phyloP scores from a whole-genome alignment of 2,329 filamentous ascomycete species.

The Fusarium paranaense region DNA sequence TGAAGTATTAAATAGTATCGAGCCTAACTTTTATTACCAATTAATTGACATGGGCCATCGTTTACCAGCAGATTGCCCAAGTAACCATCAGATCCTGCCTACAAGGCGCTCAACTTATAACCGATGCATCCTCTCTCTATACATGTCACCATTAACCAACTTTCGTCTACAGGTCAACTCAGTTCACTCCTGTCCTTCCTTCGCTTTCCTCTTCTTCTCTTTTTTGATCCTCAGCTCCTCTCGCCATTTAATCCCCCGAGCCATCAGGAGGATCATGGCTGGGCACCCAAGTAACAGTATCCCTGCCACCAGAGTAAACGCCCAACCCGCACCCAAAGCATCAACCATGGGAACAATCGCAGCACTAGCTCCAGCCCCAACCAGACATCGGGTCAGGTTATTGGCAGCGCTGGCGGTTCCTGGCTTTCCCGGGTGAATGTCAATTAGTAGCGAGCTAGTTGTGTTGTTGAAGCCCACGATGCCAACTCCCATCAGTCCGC shows the following conservation, averaged over 20 bases:
- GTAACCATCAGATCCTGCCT: neutral
- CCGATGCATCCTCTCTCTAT: neutral
- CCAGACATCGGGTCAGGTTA: conserved; percentile 66
- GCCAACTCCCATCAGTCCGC: conserved; percentile 59
- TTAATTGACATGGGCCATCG: neutral
- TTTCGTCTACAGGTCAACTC: neutral
- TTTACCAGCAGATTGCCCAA: neutral
- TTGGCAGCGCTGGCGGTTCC: conserved; percentile 67
- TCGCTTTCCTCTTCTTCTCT: conserved; percentile 34
- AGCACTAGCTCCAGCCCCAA: conserved; percentile 65
- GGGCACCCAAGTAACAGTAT: conserved; percentile 56
- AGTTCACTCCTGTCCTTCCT: neutral
- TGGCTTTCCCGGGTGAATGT: conserved; percentile 64
- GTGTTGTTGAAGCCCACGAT: conserved; percentile 67
- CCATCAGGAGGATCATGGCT: conserved; percentile 55
- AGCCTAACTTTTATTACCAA: neutral
- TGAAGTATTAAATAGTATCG: neutral
- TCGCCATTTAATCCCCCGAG: conserved; percentile 58
- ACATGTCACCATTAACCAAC: too few relatives aligned
- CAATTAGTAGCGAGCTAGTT: conserved; percentile 64
- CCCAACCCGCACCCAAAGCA: conserved; percentile 63
- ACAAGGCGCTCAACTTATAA: neutral
- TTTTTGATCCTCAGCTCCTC: conserved; percentile 45
- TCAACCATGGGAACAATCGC: conserved; percentile 64
- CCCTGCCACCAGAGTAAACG: conserved; percentile 61